These are phyloP conservation scores for Globisporangium radiosum DNA, from an alignment of 352 stramenopile genomes.

Conservation along the genomic window DNA sequence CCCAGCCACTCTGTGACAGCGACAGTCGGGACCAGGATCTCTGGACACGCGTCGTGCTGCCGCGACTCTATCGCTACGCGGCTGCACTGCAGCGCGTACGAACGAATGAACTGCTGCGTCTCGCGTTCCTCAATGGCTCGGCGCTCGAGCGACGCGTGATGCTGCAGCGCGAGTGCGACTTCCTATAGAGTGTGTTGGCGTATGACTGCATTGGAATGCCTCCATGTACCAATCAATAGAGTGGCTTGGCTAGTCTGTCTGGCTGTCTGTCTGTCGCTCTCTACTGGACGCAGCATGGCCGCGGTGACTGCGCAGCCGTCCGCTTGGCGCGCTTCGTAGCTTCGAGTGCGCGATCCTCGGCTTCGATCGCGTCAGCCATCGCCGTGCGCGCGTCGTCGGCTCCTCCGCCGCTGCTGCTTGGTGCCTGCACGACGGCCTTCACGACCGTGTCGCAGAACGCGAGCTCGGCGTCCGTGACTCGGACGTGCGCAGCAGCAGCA, in stretches of 20 bases:
- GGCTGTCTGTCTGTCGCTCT: neutral
- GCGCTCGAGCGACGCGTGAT: slow-evolving; percentile 35
- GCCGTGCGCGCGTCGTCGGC: slow-evolving; percentile 49
- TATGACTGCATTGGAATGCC: too few relatives aligned
- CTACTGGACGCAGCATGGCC: slow-evolving; percentile 10
- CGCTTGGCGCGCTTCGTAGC: slow-evolving; percentile 20
- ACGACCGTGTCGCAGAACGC: slow-evolving; percentile 74
- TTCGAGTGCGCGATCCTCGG: slow-evolving; percentile 57
- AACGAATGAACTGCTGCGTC: slow-evolving; percentile 36
- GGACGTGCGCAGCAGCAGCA: slow-evolving; percentile 52
- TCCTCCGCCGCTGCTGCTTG: slow-evolving; percentile 1
- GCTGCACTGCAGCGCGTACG: slow-evolving; percentile 42
- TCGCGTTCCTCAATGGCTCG: slow-evolving; percentile 58
- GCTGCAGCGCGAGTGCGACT: slow-evolving; percentile 44
- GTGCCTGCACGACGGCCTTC: slow-evolving; percentile 35
- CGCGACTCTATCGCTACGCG: slow-evolving; percentile 50
- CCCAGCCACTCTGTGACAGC: slow-evolving; percentile 24
- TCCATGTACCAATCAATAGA: too few relatives aligned
- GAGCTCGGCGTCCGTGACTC: slow-evolving; percentile 75
- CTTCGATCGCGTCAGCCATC: slow-evolving; percentile 75
- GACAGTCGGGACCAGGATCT: slow-evolving; percentile 18
- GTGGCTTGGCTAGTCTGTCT: neutral
- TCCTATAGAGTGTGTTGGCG: slow-evolving; percentile 21
- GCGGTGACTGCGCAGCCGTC: neutral
- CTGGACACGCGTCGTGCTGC: slow-evolving; percentile 58